Base-by-base conservation (phyloP, 257 asterid species). In the Apocynum venetum region DNA sequence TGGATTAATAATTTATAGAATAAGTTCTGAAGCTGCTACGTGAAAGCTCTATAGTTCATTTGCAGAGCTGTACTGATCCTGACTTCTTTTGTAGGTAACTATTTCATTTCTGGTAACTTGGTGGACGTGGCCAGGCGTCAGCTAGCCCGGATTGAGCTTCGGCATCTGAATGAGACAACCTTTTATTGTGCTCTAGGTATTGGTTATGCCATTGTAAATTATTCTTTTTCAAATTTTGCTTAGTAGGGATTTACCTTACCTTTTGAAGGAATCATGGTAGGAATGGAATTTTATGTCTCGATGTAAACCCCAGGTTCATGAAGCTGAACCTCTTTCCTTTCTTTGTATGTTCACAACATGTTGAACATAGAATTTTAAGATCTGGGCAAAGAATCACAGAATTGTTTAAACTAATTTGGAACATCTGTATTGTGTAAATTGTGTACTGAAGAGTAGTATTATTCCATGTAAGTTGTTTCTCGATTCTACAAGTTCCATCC, bases 81-180 rank as follows among this genome's bases (percentile, higher is more conserved):
- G 40, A 15, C 35, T 38, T 17, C 77, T 80, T 79, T 70, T 72
- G 77, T 92, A 94, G 97, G 91, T 82, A 71, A 88, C 90, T 49
- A 86, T 87, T 79, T 88, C 91, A 78, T 87, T 91, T 77, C 80
- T n/a, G 97, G 97, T 71, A 85, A 87, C 79, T 80, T 89, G 88
- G 84, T 94, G 65, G 97, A 91, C 81, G 95, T 94, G 79, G 69
- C 89, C 91, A 82, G 83, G 98, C 92, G 93, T 88, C 95, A 89
- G 75, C 71, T 79, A 75, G 96, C 96, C 73, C 87, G 79, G 74
- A 61, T 82, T 36, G 90, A 92, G 83, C 88, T 91, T 64, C 88
- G 46, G 51, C 90, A 91, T 80, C 82, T 91, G 84, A 80, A 82
- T 25, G 78, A 70, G 78, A 82, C 90, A 31, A 80, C 81, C 75